A percentile compares a stretch with the other conserved stretches of the same genome.
These are phyloP conservation scores for Nakazawaea pomicola DNA, from an alignment of 805 yeast genomes.

Conservation along the genomic window DNA sequence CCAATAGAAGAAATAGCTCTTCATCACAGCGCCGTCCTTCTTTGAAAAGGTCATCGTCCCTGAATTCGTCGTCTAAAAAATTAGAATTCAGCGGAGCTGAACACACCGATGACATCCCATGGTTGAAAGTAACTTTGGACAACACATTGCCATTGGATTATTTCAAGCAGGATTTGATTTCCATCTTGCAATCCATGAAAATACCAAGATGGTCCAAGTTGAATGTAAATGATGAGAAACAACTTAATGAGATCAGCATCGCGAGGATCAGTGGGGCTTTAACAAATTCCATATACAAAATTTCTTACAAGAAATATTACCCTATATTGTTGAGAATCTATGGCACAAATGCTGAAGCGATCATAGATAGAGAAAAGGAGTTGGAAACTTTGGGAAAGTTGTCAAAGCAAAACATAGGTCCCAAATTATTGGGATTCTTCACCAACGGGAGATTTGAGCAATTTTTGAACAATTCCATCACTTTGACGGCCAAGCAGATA, in stretches of 20 bases:
- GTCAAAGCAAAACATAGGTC: slow-evolving; percentile 79
- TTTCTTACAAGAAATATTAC: slow-evolving; percentile 37
- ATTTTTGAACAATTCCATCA: slow-evolving; percentile 74
- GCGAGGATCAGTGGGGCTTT: slow-evolving; percentile 85
- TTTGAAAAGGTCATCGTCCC: slow-evolving; percentile 10
- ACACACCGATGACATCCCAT: slow-evolving; percentile 4
- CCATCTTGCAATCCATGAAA: slow-evolving; percentile 54
- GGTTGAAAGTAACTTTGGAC: slow-evolving; percentile 52
- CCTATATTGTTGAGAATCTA: slow-evolving; percentile 78
- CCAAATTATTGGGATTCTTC: slow-evolving; percentile 83
- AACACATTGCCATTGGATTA: slow-evolving; percentile 77
- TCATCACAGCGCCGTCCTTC: slow-evolving; percentile 9
- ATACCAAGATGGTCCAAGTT: slow-evolving; percentile 79
- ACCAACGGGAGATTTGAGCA: slow-evolving; percentile 93
- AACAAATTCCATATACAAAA: slow-evolving; percentile 82
- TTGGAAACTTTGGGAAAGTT: slow-evolving; percentile 67
- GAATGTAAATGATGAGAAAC: slow-evolving; percentile 26
- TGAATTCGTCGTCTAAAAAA: slow-evolving; percentile 7
- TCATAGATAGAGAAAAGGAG: slow-evolving; percentile 84
- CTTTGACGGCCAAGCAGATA: slow-evolving; percentile 69
- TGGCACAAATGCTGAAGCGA: slow-evolving; percentile 80
- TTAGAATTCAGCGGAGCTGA: background rate
- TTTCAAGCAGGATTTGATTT: slow-evolving; percentile 74
- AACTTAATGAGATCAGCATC: slow-evolving; percentile 43
- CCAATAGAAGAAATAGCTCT: slow-evolving; percentile 1